A percentile compares a stretch with the other conserved stretches of the same genome.
Conservation (phyloP, 2,329 filamentous ascomycete genomes). For the Epichloe gansuensis region DNA sequence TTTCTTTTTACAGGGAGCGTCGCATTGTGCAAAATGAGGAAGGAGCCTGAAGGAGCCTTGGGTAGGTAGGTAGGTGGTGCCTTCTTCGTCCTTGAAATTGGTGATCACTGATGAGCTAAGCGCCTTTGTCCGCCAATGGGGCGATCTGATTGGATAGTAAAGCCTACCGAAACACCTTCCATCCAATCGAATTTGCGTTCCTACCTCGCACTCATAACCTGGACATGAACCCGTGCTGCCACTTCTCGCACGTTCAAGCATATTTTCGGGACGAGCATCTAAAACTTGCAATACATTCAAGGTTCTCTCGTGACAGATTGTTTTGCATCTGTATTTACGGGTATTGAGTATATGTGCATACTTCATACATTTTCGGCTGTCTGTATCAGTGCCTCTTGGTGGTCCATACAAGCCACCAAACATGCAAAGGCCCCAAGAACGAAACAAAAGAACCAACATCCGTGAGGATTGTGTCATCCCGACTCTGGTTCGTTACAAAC, state of each 20-base stretch:
- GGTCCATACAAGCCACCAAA: background rate
- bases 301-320: background rate
- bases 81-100: background rate
- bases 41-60: background rate
- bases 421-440: background rate
- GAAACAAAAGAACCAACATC: conserved; percentile 3
- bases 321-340: background rate
- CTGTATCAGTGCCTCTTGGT: background rate
- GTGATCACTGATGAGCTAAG: conserved; percentile 1
- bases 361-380: background rate
- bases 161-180: no score
- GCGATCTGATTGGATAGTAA: conserved; percentile 2
- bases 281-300: background rate
- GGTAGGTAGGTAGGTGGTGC: background rate
- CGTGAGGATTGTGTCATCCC: conserved; percentile 1
- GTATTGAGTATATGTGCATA: background rate
- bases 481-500: background rate
- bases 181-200: background rate
- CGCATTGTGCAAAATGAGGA: background rate
- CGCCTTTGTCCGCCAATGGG: background rate
- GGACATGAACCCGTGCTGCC: background rate
- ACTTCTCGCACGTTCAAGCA: background rate
- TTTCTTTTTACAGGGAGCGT: background rate
- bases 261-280: background rate
- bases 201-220: background rate